Base-by-base conservation (phyloP, 805 yeast genomes). In the Clavispora asparagi region DNA sequence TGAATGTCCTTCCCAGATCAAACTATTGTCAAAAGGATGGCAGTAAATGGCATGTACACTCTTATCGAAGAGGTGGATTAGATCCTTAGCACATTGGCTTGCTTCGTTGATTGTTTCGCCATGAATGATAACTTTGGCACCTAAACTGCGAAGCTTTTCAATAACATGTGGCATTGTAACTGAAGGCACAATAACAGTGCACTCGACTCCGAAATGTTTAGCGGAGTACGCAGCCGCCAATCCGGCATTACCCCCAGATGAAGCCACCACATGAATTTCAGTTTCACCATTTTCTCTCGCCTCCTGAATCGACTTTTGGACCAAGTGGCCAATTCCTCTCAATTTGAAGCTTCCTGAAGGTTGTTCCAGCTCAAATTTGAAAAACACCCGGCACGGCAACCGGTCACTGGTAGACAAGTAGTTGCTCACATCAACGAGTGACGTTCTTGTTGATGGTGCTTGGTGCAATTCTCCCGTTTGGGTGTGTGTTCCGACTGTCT, bases 171-270 rank as follows among this genome's bases (percentile, higher is more conserved):
- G 55, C 44, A 74, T 73, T 10, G 87, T 72, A 4, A 69, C 60
- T 0, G 56, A 60, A 1, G 89, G 89, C 1, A 84, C 77, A 0
- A 79, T 85, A 2, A 84, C 87, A 0, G 85, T 80, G 53, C 84
- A 79, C n/a, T 58, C 53, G 1, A 59, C 73, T 46, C 46, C 61
- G 54, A 59, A 68, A 58, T 44, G 63, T 41, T 48, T 51, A 2
- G 79, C 70, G 30, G 79, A 69, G 40, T 68, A 69, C 0, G 81
- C 78, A 7, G 81, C 82, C 6, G 82, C 83, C 44, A 76, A 64
- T 1, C 80, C 80, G 13, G 80, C 80, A 50, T 76, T 76, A 6
- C 83, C 83, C 10, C 83, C 83, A 37, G 79, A 73, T 12, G 81
- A 76, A 6, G 81, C 73, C 49, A 71, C 72, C 5, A 78, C 74